Evolutionary conservation across 2,329 filamentous ascomycete species (phyloP).

Genomic region (Neurospora crassa): DNA sequence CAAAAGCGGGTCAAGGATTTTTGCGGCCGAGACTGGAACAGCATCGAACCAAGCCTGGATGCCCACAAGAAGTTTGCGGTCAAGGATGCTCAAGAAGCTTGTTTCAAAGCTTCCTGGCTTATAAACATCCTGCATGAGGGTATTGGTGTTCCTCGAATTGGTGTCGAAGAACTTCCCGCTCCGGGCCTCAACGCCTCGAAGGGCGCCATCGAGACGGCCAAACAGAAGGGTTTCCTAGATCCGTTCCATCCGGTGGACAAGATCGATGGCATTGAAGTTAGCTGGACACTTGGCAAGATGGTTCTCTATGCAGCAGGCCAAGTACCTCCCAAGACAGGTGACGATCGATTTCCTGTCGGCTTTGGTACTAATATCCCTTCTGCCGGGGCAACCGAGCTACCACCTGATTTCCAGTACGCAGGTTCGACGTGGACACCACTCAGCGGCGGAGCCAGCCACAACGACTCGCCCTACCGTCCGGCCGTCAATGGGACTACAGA

Average conservation of each 20-base stretch:
- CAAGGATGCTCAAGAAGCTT: conserved; percentile 73
- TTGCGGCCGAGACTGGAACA: conserved; percentile 73
- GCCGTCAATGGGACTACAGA: conserved; percentile 28
- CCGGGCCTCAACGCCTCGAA: conserved; percentile 62
- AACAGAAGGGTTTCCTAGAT: conserved; percentile 67
- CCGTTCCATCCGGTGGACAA: conserved; percentile 91
- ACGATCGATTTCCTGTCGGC: conserved; percentile 63
- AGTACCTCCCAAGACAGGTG: conserved; percentile 53
- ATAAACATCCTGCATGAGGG: conserved; percentile 95
- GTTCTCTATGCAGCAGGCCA: conserved; percentile 89
- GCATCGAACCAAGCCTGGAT: conserved; percentile 58
- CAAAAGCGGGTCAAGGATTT: conserved; percentile 77
- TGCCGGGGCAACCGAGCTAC: conserved; percentile 35
- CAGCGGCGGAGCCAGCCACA: conserved; percentile 8
- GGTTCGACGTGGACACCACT: conserved; percentile 42
- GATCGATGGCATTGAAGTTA: conserved; percentile 83
- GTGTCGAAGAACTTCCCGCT: conserved; percentile 53
- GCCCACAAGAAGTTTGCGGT: conserved; percentile 56
- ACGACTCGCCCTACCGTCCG: neutral
- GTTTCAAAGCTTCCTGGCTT: conserved; percentile 97
- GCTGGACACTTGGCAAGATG: conserved; percentile 96
- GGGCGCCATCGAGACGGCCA: conserved; percentile 55
- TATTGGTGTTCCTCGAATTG: conserved; percentile 82
- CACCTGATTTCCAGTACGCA: conserved; percentile 76
- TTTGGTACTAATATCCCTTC: conserved; percentile 74